These are phyloP conservation scores for Myotisia sp. DNA, from an alignment of 2,329 filamentous ascomycete species.

Conservation along the genomic window DNA sequence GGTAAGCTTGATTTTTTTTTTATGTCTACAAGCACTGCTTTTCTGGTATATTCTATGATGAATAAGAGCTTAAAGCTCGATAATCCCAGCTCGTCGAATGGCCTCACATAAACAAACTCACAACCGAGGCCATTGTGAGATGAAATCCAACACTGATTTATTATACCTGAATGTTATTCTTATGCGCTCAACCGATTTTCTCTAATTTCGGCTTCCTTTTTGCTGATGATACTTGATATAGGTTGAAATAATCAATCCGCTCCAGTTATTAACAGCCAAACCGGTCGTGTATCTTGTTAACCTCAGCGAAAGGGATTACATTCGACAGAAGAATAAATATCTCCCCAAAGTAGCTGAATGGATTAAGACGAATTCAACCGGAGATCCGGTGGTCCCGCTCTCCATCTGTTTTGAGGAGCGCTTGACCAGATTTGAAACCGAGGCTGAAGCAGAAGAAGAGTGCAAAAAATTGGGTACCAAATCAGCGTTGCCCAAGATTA, in stretches of 20 bases:
- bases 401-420: slow-evolving; percentile 90
- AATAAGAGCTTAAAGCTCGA: slow-evolving; percentile 94
- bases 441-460: slow-evolving; percentile 66
- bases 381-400: slow-evolving; percentile 83
- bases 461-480: slow-evolving; percentile 77
- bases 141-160: slow-evolving; percentile 56
- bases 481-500: slow-evolving; percentile 80
- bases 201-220: slow-evolving; percentile 8
- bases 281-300: slow-evolving; percentile 96
- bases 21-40: slow-evolving; percentile 18
- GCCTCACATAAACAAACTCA: slow-evolving; percentile 53
- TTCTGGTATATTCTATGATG: slow-evolving; percentile 51
- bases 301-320: slow-evolving; percentile 89
- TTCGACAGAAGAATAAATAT: slow-evolving; percentile 99
- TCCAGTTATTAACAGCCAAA: slow-evolving; percentile 90
- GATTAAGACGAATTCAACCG: slow-evolving; percentile 79
- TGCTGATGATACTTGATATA: slow-evolving; percentile 29
- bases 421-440: slow-evolving; percentile 62
- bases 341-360: slow-evolving; percentile 84
- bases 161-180: no score
- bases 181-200: neutral
- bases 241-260: slow-evolving; percentile 95
- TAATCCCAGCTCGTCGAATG: slow-evolving; percentile 99
- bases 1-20: slow-evolving; percentile 44
- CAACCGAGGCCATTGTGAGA: slow-evolving; percentile 79